phyloP scores from a whole-genome alignment of 306 rosid genomes.

The Cicer bijugum region DNA sequence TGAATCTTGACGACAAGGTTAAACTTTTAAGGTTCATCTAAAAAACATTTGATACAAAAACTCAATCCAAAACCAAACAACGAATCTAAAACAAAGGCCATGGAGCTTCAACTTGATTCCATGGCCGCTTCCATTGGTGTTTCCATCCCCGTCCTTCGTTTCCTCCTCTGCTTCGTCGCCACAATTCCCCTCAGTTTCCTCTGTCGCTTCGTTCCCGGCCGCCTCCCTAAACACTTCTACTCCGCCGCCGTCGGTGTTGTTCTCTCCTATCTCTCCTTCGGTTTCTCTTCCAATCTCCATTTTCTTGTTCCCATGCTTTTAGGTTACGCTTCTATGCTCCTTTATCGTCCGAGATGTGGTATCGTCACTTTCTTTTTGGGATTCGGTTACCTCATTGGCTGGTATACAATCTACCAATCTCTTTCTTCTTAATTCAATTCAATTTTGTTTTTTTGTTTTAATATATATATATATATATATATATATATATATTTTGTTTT shows the following conservation, averaged over 20 bases:
- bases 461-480: no score
- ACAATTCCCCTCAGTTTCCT: conserved; percentile 83
- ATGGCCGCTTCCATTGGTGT: conserved; percentile 84
- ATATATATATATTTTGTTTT: background rate
- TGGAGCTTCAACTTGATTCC: conserved; percentile 83
- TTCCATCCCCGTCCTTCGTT: conserved; percentile 81
- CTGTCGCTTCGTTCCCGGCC: conserved; percentile 72
- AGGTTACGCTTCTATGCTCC: conserved; percentile 84
- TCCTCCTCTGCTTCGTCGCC: conserved; percentile 83
- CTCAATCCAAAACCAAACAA: background rate
- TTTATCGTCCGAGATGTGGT: conserved; percentile 73
- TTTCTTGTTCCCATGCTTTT: conserved; percentile 75
- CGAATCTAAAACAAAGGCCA: conserved; percentile 42
- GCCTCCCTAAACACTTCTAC: conserved; percentile 71
- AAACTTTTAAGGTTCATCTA: background rate
- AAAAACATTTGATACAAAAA: background rate
- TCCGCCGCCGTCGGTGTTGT: conserved; percentile 66
- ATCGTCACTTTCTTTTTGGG: conserved; percentile 73
- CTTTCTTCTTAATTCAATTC: background rate
- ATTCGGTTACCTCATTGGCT: conserved; percentile 88
- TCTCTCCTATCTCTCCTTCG: conserved; percentile 85
- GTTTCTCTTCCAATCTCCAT: conserved; percentile 88
- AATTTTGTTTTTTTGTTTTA: background rate
- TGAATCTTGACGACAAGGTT: background rate
- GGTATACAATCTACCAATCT: conserved; percentile 36